These are phyloP conservation scores for Microsporum audouinii DNA, from an alignment of 2,329 filamentous ascomycete genomes.

Conservation along the genomic window DNA sequence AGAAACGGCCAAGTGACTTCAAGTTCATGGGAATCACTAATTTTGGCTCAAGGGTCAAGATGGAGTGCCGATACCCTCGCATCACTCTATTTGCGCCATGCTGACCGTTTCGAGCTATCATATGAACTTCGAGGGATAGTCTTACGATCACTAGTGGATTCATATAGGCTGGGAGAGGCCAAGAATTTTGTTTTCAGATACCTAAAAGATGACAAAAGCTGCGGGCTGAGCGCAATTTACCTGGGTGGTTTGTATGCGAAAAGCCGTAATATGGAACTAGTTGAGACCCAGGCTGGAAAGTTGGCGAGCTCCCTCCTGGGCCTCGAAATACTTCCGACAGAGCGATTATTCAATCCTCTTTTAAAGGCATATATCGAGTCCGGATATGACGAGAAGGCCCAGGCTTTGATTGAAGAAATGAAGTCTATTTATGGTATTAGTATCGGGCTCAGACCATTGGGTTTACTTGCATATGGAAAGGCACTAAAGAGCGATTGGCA, in stretches of 20 bases:
- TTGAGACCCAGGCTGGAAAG: constrained; percentile 26
- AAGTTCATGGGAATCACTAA: constrained; percentile 28
- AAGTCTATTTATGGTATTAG: constrained; percentile 20
- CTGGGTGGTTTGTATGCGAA: constrained; percentile 31
- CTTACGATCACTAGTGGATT: constrained; percentile 29
- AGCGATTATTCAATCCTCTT: constrained; percentile 32
- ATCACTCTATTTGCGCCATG: constrained; percentile 23
- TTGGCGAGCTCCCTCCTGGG: constrained; percentile 21
- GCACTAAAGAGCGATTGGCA: constrained; percentile 32
- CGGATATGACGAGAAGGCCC: constrained; percentile 26
- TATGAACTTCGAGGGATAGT: constrained; percentile 25
- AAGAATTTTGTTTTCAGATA: constrained; percentile 27
- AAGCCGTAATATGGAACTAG: constrained; percentile 26
- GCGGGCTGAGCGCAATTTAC: constrained; percentile 28
- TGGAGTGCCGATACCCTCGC: constrained; percentile 28
- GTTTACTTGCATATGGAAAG: constrained; percentile 28
- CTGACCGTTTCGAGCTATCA: constrained; percentile 22
- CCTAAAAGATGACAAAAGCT: constrained; percentile 24
- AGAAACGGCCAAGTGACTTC: constrained; percentile 22
- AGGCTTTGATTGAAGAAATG: constrained; percentile 29
- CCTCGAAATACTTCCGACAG: constrained; percentile 24
- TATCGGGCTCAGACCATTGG: constrained; percentile 26
- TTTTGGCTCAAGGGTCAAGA: constrained; percentile 23
- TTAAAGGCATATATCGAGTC: constrained; percentile 31
- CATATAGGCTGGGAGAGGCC: constrained; percentile 27